Percentiles rank a stretch among this genome's conserved stretches.
Conservation (phyloP, 257 asterid species). For the Rubia yunnanensis region DNA sequence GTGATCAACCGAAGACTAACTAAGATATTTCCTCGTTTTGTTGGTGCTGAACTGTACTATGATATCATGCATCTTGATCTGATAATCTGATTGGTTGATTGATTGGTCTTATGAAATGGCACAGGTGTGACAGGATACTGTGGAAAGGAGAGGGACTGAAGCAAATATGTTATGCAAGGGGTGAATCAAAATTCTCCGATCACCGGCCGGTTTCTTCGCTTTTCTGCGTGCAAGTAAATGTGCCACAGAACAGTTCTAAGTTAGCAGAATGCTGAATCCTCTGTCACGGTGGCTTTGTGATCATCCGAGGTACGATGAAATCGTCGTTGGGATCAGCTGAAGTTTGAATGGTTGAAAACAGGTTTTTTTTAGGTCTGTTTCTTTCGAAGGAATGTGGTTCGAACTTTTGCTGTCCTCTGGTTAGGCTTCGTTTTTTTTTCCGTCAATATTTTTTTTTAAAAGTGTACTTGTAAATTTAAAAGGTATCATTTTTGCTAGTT, state of each 20-base stretch:
- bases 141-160: slow-evolving; percentile 88
- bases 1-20: background rate
- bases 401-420: background rate
- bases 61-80: background rate
- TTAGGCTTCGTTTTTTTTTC: background rate
- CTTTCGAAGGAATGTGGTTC: background rate
- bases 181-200: slow-evolving; percentile 80
- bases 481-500: slow-evolving; percentile 12
- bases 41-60: background rate
- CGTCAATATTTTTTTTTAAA: background rate
- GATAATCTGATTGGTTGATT: background rate
- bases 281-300: background rate
- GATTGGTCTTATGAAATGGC: background rate
- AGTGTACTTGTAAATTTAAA: background rate
- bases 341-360: background rate
- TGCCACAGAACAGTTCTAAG: background rate
- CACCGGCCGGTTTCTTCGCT: slow-evolving; percentile 84
- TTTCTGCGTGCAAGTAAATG: slow-evolving; percentile 39
- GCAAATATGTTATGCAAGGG: slow-evolving; percentile 59
- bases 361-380: background rate
- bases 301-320: too few relatives aligned
- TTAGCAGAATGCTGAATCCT: background rate
- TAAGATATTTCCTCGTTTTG: background rate
- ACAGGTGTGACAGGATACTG: slow-evolving; percentile 84
- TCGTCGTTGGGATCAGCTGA: background rate